phyloP scores from a whole-genome alignment of 768 basidiomycete species.

The Roridomyces roridus region DNA sequence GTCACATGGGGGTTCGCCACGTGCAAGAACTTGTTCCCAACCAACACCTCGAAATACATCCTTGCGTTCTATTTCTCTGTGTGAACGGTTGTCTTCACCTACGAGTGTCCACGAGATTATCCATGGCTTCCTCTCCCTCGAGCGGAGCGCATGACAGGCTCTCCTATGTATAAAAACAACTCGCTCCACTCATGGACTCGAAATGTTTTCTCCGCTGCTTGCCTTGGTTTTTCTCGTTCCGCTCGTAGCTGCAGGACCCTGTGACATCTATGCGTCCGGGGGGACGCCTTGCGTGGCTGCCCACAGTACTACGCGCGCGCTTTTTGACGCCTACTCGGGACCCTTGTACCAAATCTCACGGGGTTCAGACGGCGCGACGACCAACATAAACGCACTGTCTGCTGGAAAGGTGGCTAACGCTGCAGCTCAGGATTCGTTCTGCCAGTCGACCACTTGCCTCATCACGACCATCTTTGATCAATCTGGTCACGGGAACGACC shows the following conservation, averaged over 20 bases:
- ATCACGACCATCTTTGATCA: constrained; percentile 13
- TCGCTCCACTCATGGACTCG: constrained; percentile 3
- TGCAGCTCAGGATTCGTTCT: constrained; percentile 19
- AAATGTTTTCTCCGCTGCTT: constrained; percentile 4
- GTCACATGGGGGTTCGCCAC: too few relatives aligned
- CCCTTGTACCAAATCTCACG: constrained; percentile 20
- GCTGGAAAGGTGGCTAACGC: constrained; percentile 23
- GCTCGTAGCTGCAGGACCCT: constrained; percentile 3
- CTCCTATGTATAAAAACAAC: not conserved
- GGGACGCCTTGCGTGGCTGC: constrained; percentile 15
- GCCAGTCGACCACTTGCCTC: constrained; percentile 7
- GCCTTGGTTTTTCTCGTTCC: constrained; percentile 1
- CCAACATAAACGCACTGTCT: constrained; percentile 14
- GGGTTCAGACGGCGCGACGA: constrained; percentile 17
- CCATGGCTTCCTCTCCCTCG: too few relatives aligned
- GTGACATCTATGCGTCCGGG: constrained; percentile 21
- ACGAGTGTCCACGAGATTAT: too few relatives aligned
- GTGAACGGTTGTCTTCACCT: too few relatives aligned
- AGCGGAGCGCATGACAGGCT: too few relatives aligned
- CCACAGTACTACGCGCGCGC: constrained; percentile 8
- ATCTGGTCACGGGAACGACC: constrained; percentile 3
- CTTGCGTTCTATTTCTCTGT: too few relatives aligned
- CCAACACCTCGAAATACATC: too few relatives aligned
- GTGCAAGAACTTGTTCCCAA: too few relatives aligned
- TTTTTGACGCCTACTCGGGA: constrained; percentile 10